phyloP scores from a whole-genome alignment of 2,329 filamentous ascomycete species.

The Penicillium sp. region DNA sequence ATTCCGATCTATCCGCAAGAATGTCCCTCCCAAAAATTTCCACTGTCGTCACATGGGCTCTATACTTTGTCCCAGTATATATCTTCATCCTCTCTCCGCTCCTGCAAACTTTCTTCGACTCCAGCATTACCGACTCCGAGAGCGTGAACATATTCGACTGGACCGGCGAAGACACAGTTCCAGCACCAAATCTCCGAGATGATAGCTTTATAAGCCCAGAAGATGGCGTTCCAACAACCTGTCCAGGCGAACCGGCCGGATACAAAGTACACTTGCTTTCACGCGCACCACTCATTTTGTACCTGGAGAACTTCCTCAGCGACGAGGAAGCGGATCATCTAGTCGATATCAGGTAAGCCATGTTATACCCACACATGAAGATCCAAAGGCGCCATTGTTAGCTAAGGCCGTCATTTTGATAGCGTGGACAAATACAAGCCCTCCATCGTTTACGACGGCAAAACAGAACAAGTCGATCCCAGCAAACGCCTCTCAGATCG shows the following conservation, averaged over 20 bases:
- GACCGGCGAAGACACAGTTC: slow-evolving; percentile 3
- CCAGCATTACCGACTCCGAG: background rate
- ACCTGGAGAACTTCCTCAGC: slow-evolving; percentile 58
- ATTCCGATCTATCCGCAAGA: background rate
- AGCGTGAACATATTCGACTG: slow-evolving; percentile 10
- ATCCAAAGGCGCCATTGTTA: background rate
- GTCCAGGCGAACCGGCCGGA: slow-evolving; percentile 22
- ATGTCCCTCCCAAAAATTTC: slow-evolving; percentile 32
- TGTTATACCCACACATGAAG: background rate
- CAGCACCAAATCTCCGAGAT: slow-evolving; percentile 27
- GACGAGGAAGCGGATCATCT: slow-evolving; percentile 51
- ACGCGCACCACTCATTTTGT: slow-evolving; percentile 57
- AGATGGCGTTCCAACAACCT: slow-evolving; percentile 29
- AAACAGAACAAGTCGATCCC: slow-evolving; percentile 49
- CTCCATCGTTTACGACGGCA: slow-evolving; percentile 55
- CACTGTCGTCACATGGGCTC: slow-evolving; percentile 33
- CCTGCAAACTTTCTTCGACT: slow-evolving; percentile 27
- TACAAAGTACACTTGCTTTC: slow-evolving; percentile 52
- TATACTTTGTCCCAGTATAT: slow-evolving; percentile 40
- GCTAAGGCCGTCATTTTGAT: background rate
- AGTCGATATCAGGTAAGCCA: slow-evolving; percentile 52
- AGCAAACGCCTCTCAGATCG: slow-evolving; percentile 55
- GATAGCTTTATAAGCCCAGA: slow-evolving; percentile 37
- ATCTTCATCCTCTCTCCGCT: slow-evolving; percentile 37
- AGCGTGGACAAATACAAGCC: slow-evolving; percentile 52